Conservation (phyloP, 2,329 filamentous ascomycete species). For the Pseudogymnoascus sp. region DNA sequence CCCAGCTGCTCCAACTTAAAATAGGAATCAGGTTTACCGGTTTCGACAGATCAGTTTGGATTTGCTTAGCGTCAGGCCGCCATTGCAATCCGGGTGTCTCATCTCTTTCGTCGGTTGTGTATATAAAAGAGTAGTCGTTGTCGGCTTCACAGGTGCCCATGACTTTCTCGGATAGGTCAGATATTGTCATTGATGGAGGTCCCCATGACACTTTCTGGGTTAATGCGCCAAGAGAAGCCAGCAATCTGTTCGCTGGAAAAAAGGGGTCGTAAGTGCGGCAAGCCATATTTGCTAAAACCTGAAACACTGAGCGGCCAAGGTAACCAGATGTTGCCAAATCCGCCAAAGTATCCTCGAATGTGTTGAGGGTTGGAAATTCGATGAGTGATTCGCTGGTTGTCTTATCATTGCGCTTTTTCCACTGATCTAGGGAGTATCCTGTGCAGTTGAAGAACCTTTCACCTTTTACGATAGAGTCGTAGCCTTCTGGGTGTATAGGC, state of each 20-base stretch:
- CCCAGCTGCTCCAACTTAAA: slow-evolving; percentile 3
- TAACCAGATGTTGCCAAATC: slow-evolving; percentile 10
- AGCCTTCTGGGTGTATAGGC: not conserved
- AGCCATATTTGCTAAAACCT: slow-evolving; percentile 15
- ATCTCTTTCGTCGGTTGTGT: slow-evolving; percentile 10
- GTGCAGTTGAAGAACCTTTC: not conserved
- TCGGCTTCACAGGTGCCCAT: slow-evolving; percentile 13
- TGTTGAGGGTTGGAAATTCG: slow-evolving; percentile 1
- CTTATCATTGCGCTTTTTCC: not conserved
- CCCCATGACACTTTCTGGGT: slow-evolving; percentile 16
- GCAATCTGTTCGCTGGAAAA: slow-evolving; percentile 14
- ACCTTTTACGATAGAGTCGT: not conserved
- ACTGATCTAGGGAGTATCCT: not conserved
- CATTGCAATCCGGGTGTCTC: slow-evolving; percentile 9
- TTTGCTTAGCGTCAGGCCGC: not conserved
- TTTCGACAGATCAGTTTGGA: not conserved
- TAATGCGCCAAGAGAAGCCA: slow-evolving; percentile 16
- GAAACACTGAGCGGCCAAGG: slow-evolving; percentile 13
- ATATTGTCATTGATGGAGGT: slow-evolving; percentile 10
- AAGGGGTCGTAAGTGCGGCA: slow-evolving; percentile 12
- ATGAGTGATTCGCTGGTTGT: not conserved
- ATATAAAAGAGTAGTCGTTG: slow-evolving; percentile 15
- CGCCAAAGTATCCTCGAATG: slow-evolving; percentile 10
- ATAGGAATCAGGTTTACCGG: not conserved
- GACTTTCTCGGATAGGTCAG: slow-evolving; percentile 12